Evolutionary conservation across 495 filamentous ascomycete genomes (phyloP).

Genomic region (Penicillium flavigenum): DNA sequence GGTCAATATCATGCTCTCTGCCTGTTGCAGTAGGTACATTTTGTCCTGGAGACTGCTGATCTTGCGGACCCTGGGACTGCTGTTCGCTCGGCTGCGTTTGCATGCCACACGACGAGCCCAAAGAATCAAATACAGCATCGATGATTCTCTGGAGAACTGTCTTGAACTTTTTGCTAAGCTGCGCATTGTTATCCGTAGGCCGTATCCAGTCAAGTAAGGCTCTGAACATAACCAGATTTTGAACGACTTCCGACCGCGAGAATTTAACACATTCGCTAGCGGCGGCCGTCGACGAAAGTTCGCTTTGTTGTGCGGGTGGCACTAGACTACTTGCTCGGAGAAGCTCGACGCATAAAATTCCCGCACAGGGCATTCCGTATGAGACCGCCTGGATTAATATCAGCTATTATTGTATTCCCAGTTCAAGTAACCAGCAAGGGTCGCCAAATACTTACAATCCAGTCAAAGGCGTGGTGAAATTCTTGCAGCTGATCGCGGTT

Average conservation of each 20-base stretch:
- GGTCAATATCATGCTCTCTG: neutral
- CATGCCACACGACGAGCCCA: neutral
- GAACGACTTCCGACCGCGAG: neutral
- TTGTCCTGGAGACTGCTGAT: neutral
- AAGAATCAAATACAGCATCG: neutral
- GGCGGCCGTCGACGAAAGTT: neutral
- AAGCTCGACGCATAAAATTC: neutral
- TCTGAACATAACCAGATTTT: neutral
- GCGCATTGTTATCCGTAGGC: neutral
- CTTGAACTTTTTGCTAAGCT: slow-evolving; percentile 6
- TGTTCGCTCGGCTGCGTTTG: neutral
- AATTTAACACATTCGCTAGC: neutral
- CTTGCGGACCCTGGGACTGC: neutral
- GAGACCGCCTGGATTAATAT: neutral
- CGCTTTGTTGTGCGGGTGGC: neutral
- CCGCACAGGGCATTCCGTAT: neutral
- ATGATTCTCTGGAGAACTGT: neutral
- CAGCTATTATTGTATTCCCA: neutral
- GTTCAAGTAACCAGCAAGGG: neutral
- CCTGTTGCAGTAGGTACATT: neutral
- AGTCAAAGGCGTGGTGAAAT: neutral
- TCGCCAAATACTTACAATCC: neutral
- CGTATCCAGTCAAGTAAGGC: slow-evolving; percentile 4
- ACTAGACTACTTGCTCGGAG: neutral
- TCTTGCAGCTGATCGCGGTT: neutral